Evolutionary conservation across 768 basidiomycete species (phyloP).

Genomic region (Sarcodon aspratus): DNA sequence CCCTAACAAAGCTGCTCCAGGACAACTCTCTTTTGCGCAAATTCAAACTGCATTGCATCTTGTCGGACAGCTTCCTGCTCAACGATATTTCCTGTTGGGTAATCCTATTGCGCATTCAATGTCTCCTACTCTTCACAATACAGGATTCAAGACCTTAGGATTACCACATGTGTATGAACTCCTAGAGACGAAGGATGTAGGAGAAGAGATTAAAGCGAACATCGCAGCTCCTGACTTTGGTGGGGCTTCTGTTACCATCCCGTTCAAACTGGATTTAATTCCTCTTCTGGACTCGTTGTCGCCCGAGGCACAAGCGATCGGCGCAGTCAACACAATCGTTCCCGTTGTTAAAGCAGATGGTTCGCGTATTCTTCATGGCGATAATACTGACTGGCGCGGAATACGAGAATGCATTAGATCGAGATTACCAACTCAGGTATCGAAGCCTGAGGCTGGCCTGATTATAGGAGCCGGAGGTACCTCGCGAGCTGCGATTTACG

Average conservation of each 20-base stretch:
- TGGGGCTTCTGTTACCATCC: slow-evolving; percentile 94
- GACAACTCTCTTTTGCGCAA: slow-evolving; percentile 82
- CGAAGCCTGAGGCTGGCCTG: slow-evolving; percentile 41
- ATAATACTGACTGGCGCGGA: slow-evolving; percentile 95
- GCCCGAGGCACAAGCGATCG: slow-evolving; percentile 73
- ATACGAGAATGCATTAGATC: slow-evolving; percentile 49
- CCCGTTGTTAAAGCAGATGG: slow-evolving; percentile 32
- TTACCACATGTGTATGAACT: slow-evolving; percentile 75
- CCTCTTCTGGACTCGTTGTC: slow-evolving; percentile 72
- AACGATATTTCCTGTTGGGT: slow-evolving; percentile 80
- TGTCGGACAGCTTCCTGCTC: slow-evolving; percentile 65
- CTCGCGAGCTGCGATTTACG: slow-evolving; percentile 88
- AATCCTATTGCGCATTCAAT: slow-evolving; percentile 81
- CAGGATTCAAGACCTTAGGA: slow-evolving; percentile 69
- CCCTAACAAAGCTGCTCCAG: slow-evolving; percentile 84
- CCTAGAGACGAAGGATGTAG: slow-evolving; percentile 62
- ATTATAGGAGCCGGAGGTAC: slow-evolving; percentile 96
- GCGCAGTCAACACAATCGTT: slow-evolving; percentile 92
- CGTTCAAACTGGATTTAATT: slow-evolving; percentile 87
- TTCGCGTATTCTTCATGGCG: slow-evolving; percentile 55
- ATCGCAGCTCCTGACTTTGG: slow-evolving; percentile 70
- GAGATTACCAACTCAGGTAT: slow-evolving; percentile 25
- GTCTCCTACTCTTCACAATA: slow-evolving; percentile 91
- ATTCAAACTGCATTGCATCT: slow-evolving; percentile 77
- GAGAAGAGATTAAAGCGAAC: slow-evolving; percentile 50